Conservation (phyloP, 306 rosid species). For the Cucurbita pepo region DNA sequence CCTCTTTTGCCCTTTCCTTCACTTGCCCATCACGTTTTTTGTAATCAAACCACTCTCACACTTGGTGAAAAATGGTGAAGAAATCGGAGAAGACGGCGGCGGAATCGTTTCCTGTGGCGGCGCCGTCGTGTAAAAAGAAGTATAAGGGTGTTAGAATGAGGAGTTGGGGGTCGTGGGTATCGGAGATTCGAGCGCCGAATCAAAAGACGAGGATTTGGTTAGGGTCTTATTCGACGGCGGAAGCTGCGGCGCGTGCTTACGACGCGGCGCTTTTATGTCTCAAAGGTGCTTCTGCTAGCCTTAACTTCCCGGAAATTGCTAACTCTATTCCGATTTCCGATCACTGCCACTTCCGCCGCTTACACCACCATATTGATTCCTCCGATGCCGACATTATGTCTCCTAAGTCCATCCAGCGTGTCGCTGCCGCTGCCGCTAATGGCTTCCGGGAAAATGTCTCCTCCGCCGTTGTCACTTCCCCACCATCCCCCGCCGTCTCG, state of each 20-base stretch:
- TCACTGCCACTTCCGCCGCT: not conserved
- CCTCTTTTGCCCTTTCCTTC: constrained; percentile 7
- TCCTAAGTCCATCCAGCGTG: constrained; percentile 76
- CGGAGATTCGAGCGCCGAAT: constrained; percentile 91
- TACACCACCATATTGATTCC: not conserved
- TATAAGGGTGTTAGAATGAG: constrained; percentile 97
- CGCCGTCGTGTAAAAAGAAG: constrained; percentile 31
- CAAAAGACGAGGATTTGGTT: constrained; percentile 95
- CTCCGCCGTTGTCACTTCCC: not conserved
- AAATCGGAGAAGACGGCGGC: constrained; percentile 27
- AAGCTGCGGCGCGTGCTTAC: constrained; percentile 97
- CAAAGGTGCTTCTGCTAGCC: constrained; percentile 66
- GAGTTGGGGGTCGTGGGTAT: constrained; percentile 96
- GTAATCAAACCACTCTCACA: not conserved
- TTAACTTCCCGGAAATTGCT: constrained; percentile 53
- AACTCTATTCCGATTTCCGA: not conserved
- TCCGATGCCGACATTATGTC: constrained; percentile 29
- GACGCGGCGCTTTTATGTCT: constrained; percentile 95
- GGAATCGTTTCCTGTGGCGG: not conserved
- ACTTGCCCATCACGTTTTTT: not conserved
- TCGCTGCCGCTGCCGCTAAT: constrained; percentile 39
- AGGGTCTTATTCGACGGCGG: constrained; percentile 88
- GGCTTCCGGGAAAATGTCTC: not conserved
- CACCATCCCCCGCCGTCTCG: not conserved
- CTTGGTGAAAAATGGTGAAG: constrained; percentile 45